Percentiles rank a stretch among this genome's conserved stretches.
Evolutionary conservation across 176 grass and related monocot genomes (phyloP).

Genomic region (Dendrocalamus sinicus): DNA sequence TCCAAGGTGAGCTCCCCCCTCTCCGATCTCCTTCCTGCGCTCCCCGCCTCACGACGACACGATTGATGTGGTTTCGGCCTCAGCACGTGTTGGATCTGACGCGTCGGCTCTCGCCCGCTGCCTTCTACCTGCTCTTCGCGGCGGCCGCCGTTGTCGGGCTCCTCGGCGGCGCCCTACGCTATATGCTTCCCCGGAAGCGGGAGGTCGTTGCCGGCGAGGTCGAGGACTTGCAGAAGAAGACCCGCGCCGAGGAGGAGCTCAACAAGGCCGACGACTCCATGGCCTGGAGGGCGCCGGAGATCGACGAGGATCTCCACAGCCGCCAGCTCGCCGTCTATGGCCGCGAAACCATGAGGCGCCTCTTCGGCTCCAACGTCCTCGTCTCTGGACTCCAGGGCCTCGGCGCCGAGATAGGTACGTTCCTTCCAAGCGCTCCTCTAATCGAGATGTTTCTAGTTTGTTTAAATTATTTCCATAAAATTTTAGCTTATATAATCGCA

Average conservation of each 20-base stretch:
- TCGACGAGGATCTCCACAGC: constrained; percentile 92
- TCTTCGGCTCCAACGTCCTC: constrained; percentile 86
- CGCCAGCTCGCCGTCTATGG: constrained; percentile 90
- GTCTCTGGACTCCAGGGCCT: constrained; percentile 84
- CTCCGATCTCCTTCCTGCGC: not conserved
- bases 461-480: not conserved
- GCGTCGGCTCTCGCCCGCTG: constrained; percentile 42
- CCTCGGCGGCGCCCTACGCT: constrained; percentile 54
- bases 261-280: not conserved
- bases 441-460: not conserved
- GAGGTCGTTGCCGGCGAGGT: constrained; percentile 56
- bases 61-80: not conserved
- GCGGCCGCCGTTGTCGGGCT: constrained; percentile 51
- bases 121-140: constrained; percentile 49
- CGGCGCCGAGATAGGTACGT: constrained; percentile 64
- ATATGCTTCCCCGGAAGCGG: constrained; percentile 81
- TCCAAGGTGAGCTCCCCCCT: constrained; percentile 33
- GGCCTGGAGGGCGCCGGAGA: constrained; percentile 54
- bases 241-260: constrained; percentile 33
- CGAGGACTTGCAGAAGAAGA: constrained; percentile 65
- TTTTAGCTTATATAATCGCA: not conserved
- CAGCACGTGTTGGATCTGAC: constrained; percentile 48
- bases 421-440: not conserved
- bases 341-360: constrained; percentile 86
- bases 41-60: constrained; percentile 6